Evolutionary conservation across 805 yeast species (phyloP).

Genomic region (Grigorovia humatica): DNA sequence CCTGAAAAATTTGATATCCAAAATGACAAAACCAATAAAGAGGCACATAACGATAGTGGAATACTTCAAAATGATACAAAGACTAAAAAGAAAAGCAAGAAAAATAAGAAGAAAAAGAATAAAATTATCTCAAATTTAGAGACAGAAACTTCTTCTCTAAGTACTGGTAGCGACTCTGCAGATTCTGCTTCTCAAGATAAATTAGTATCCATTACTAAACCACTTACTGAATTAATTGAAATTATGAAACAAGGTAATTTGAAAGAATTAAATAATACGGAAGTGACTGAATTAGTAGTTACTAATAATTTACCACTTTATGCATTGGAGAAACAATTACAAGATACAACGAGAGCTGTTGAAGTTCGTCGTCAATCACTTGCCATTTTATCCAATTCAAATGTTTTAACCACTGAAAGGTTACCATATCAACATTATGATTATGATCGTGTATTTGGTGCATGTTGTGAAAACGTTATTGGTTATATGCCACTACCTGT

Average conservation of each 20-base stretch:
- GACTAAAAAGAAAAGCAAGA: background rate
- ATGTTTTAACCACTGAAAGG: constrained; percentile 61
- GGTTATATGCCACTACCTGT: constrained; percentile 96
- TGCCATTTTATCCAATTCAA: constrained; percentile 71
- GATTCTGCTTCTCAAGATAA: background rate
- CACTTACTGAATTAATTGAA: constrained; percentile 55
- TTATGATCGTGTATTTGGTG: constrained; percentile 94
- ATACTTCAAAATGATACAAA: background rate
- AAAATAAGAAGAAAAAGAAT: constrained; percentile 2
- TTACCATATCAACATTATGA: constrained; percentile 81
- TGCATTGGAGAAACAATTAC: constrained; percentile 87
- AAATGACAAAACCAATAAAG: constrained; percentile 16
- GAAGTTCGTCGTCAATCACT: constrained; percentile 84
- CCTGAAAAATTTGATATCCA: background rate
- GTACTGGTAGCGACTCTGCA: background rate
- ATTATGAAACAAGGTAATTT: constrained; percentile 67
- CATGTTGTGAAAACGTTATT: constrained; percentile 97
- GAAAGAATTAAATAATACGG: constrained; percentile 56
- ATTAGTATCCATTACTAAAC: constrained; percentile 22
- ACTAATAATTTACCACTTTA: constrained; percentile 80
- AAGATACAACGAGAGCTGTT: constrained; percentile 87
- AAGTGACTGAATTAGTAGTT: constrained; percentile 60
- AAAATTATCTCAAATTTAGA: background rate
- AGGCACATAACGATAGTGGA: background rate
- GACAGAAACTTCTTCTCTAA: background rate